Percentiles rank a stretch among this genome's conserved stretches.
These are phyloP conservation scores for Oryza nivara DNA, from an alignment of 176 grass and related monocot species.

Conservation along the genomic window DNA sequence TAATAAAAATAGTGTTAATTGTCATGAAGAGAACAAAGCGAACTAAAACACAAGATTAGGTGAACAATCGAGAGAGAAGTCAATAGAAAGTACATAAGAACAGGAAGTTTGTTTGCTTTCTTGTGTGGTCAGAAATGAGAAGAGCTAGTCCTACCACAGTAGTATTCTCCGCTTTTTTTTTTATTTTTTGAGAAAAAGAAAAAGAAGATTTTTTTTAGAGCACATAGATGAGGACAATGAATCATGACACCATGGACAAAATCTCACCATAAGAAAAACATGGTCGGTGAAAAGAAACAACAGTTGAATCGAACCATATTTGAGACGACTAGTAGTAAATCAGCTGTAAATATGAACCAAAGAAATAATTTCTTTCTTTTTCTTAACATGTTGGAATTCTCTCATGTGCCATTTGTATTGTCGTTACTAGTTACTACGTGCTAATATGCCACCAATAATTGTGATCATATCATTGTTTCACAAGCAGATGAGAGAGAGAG, in stretches of 20 bases:
- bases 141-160: not conserved
- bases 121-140: constrained; percentile 24
- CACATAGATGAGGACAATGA: not conserved
- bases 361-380: not conserved
- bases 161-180: not conserved
- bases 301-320: not conserved
- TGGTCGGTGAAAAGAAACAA: not conserved
- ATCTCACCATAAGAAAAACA: not conserved
- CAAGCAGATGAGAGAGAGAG: not conserved
- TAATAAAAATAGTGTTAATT: not conserved
- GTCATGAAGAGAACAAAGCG: not conserved
- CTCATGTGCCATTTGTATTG: not conserved
- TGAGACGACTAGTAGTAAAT: too few relatives aligned
- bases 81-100: constrained; percentile 1
- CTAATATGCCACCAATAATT: not conserved
- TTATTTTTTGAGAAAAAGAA: not conserved
- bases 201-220: not conserved
- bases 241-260: not conserved
- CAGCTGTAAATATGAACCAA: not conserved
- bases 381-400: not conserved
- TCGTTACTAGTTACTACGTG: not conserved
- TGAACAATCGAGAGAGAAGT: not conserved
- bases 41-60: constrained; percentile 1
- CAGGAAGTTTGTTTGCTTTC: constrained; percentile 17
- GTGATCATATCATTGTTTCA: not conserved